Percentiles rank a stretch among this genome's conserved stretches.
phyloP scores from a whole-genome alignment of 108 stramenopile species.

The Nitzschia putrida region DNA sequence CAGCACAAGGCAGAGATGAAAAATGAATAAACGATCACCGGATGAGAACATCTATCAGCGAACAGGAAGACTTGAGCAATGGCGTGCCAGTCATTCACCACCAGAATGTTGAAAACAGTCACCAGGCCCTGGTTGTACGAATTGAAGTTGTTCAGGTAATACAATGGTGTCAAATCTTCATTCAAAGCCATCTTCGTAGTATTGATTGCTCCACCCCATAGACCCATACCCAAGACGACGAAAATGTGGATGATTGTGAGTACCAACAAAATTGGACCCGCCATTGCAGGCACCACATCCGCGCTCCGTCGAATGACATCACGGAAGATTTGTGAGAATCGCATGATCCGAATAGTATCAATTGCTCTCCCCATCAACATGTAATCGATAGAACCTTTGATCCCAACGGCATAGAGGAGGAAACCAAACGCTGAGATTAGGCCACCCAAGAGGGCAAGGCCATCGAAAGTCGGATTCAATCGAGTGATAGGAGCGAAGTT shows the following conservation, averaged over 20 bases:
- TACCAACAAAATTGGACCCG: conserved; percentile 50
- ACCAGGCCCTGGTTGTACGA: conserved; percentile 52
- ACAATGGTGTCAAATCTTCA: conserved; percentile 38
- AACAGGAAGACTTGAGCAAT: conserved; percentile 54
- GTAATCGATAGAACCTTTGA: conserved; percentile 22
- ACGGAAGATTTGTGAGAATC: conserved; percentile 56
- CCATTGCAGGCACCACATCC: conserved; percentile 54
- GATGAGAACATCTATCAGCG: conserved; percentile 38
- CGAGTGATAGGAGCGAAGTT: conserved; percentile 48
- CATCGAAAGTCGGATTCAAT: conserved; percentile 52
- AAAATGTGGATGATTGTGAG: conserved; percentile 51
- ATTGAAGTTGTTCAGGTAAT: conserved; percentile 75
- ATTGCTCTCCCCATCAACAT: conserved; percentile 53
- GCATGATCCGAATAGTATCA: conserved; percentile 62
- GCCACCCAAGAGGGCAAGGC: conserved; percentile 50
- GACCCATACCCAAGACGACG: conserved; percentile 47
- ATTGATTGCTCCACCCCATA: conserved; percentile 61
- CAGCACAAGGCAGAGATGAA: conserved; percentile 47
- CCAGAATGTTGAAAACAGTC: conserved; percentile 60
- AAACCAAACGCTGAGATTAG: conserved; percentile 43
- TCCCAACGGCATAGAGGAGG: conserved; percentile 8
- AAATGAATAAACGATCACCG: conserved; percentile 54
- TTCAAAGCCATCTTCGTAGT: conserved; percentile 21
- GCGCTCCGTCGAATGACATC: conserved; percentile 51
- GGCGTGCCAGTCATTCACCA: conserved; percentile 69